Evolutionary conservation across 805 yeast species (phyloP), one percentile per base, ranked within the genome.

Genomic region (Clavispora vitiphila): DNA sequence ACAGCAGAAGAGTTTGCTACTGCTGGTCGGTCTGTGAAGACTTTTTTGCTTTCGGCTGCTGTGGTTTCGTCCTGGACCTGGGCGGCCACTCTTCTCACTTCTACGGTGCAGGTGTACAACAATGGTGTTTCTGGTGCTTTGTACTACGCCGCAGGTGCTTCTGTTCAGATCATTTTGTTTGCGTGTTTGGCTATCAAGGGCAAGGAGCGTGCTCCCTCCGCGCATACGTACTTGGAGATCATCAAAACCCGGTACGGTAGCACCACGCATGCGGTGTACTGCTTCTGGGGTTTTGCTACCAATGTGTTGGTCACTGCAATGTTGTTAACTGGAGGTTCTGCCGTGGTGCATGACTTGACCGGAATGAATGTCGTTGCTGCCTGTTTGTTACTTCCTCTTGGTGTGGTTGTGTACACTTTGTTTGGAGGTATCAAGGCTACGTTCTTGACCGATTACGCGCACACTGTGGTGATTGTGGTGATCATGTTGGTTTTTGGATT

Each of bases 1-100:
- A 87, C 96, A 6, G 89, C 96, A 4, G 97, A 90, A 65, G 96
- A 89, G 58, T 90, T 90, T 53, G 79, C 95, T 3, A 89, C 96
- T 5, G 96, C 96, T 26, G 96, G 96, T 50, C 77, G 96, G 58
- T 72, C 87, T 3, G 95, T 90, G 32, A 85, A 83, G 53, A 81
- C 91, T 0, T 93, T 93, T 37, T 70, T 90, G 50, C 83, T 88
- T 47, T 81, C 91, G 5, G 81, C 95, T 7, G 96, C 96, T 7
- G 96, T 90, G 23, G 96, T 89, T 8, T 81, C 91, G 10, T 81
- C 91, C 8, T 90, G 98, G 98, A 88, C 96, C 11, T 70, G 75
- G 75, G 65, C 72, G 30, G 72, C 71, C n/a, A 86, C 95, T 1
- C 64, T 86, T 37, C 68, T 86, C 24, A 81, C 80, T 29, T 80